Evolutionary conservation across 805 yeast genomes (phyloP).

Genomic region (Suhomyces vadensis): DNA sequence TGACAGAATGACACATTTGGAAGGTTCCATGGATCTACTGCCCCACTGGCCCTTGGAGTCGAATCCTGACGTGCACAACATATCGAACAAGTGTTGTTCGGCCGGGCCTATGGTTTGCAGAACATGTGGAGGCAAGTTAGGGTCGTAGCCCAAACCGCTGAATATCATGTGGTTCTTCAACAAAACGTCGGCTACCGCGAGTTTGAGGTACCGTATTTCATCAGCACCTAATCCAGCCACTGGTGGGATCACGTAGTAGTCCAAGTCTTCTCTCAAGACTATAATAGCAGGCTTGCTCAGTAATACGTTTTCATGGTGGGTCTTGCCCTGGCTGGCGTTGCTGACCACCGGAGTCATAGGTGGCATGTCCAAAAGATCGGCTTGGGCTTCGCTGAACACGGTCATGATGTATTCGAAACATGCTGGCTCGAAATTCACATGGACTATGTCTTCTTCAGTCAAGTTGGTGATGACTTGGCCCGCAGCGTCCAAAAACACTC

Average conservation of each 20-base stretch:
- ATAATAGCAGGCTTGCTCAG: constrained; percentile 85
- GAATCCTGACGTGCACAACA: constrained; percentile 92
- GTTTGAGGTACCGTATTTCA: constrained; percentile 67
- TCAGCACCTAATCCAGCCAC: constrained; percentile 52
- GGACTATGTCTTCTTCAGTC: constrained; percentile 77
- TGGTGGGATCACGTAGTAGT: constrained; percentile 88
- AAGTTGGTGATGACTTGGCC: constrained; percentile 79
- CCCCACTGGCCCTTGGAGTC: constrained; percentile 75
- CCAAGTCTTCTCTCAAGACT: constrained; percentile 90
- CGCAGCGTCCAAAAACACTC: constrained; percentile 75
- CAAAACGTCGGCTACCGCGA: constrained; percentile 69
- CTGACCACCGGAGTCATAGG: constrained; percentile 37
- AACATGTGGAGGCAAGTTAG: constrained; percentile 25
- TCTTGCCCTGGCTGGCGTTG: constrained; percentile 14
- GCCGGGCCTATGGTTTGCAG: constrained; percentile 75
- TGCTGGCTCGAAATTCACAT: constrained; percentile 80
- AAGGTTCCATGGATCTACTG: constrained; percentile 81
- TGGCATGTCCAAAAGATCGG: constrained; percentile 43
- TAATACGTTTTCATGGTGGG: constrained; percentile 48
- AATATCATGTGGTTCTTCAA: constrained; percentile 62
- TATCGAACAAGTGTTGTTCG: constrained; percentile 90
- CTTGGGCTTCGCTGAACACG: constrained; percentile 68
- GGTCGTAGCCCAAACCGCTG: constrained; percentile 70
- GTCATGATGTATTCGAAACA: constrained; percentile 84
- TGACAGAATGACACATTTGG: constrained; percentile 83